Base-by-base conservation (phyloP, 768 basidiomycete genomes). In the Gautieria morchelliformis region DNA sequence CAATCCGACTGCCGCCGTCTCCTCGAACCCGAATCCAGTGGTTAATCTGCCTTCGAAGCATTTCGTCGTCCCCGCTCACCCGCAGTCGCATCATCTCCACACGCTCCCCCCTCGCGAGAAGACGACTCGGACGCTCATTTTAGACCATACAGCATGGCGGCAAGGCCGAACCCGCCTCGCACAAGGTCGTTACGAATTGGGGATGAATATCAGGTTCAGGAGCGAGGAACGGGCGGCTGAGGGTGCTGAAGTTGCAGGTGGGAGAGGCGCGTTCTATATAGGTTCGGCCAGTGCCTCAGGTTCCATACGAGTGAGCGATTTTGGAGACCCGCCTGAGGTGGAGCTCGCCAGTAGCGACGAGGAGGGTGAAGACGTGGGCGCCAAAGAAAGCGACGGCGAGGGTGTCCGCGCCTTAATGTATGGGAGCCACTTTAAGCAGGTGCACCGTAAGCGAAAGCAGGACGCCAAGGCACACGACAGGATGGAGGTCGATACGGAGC, bases 61-160 rank as follows among this genome's bases (percentile, higher is more conserved):
- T 9, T 57, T 57, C 37, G 46, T 57, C 24, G 80, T 86, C 1
- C 86, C 87, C 8, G 89, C 90, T 1, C 90, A 92, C 70, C 89
- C 85, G 62, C 88, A 91, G 75, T 89, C 89, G 0, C 90, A 92
- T 67, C 88, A 92, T 66, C 71, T 92, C 1, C 89, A 93, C 66
- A 83, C 87, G 2, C 91, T 93, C 33, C 89, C 89, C 2, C 90
- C 88, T 3, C 73, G 87, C 40, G 89, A 93, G 69, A 93, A 92
- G 74, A 87, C 86, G n/a, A 91, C 89, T 8, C 75, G 89, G 33
- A 92, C 89, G 10, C 75, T 92, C 57, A 93, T 92, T 63, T 82
- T 93, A 56, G 90, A 93, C 69, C 87, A 92, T 69, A 82, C 90
- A 77, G 73, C 91, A 50, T 92, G 87, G 87, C 85, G 85, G 7